Evolutionary conservation across 306 rosid species (phyloP).

Genomic region (Quercus gilva): DNA sequence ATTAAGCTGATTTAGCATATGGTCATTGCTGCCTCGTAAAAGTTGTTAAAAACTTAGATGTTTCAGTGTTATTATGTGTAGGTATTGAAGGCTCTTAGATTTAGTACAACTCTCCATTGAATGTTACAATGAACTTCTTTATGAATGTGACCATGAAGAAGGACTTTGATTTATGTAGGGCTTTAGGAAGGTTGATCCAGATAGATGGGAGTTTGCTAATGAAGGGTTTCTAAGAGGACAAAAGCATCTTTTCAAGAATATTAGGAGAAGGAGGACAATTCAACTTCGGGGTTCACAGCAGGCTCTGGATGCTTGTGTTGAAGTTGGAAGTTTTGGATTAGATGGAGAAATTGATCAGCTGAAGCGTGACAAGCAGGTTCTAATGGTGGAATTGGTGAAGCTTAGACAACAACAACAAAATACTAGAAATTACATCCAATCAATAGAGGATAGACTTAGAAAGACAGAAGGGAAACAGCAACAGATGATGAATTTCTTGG

Average conservation of each 20-base stretch:
- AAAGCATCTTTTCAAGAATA: slow-evolving; percentile 62
- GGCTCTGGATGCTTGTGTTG: slow-evolving; percentile 55
- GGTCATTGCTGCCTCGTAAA: not conserved
- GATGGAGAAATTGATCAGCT: slow-evolving; percentile 57
- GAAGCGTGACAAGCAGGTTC: slow-evolving; percentile 61
- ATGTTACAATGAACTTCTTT: not conserved
- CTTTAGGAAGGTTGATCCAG: slow-evolving; percentile 82
- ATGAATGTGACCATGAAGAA: slow-evolving; percentile 23
- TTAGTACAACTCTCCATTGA: slow-evolving; percentile 2
- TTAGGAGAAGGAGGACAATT: slow-evolving; percentile 61
- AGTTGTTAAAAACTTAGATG: not conserved
- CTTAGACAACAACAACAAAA: slow-evolving; percentile 70
- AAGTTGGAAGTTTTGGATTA: slow-evolving; percentile 66
- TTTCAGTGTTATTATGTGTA: not conserved
- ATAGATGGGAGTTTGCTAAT: slow-evolving; percentile 86
- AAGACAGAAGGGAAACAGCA: slow-evolving; percentile 61
- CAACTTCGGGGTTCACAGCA: slow-evolving; percentile 38
- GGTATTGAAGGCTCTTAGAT: not conserved
- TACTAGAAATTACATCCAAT: slow-evolving; percentile 40
- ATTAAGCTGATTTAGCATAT: too few species aligned
- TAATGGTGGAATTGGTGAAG: slow-evolving; percentile 69
- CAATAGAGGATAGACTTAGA: slow-evolving; percentile 55
- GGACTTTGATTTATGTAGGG: slow-evolving; percentile 49
- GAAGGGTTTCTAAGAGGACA: slow-evolving; percentile 82
- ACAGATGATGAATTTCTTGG: slow-evolving; percentile 69